phyloP scores from a whole-genome alignment of 192 early-diverging fungal genomes.

The Coemansia sp. region DNA sequence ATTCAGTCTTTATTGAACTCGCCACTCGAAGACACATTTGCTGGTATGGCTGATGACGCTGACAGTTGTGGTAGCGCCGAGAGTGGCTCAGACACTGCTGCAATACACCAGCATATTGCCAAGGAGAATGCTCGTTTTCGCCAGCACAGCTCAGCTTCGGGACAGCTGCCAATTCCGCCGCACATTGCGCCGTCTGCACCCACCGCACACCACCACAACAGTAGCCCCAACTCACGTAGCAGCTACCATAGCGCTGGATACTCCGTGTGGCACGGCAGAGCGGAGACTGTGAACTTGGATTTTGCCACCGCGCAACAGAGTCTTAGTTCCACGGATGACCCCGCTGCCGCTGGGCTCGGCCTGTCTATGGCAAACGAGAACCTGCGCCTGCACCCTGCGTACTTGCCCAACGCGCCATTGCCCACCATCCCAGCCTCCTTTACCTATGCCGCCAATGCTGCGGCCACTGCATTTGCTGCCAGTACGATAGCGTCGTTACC shows the following conservation, averaged over 20 bases:
- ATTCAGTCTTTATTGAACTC: constrained; percentile 53
- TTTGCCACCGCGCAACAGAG: constrained; percentile 54
- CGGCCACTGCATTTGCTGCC: constrained; percentile 13
- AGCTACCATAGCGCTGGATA: constrained; percentile 56
- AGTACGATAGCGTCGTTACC: constrained; percentile 1
- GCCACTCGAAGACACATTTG: constrained; percentile 15
- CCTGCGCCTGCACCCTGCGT: constrained; percentile 7
- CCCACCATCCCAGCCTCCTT: constrained; percentile 29
- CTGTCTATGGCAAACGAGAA: not conserved
- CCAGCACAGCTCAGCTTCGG: constrained; percentile 33
- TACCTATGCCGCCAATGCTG: not conserved
- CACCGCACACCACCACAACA: constrained; percentile 24
- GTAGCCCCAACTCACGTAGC: constrained; percentile 46
- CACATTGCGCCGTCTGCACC: constrained; percentile 5
- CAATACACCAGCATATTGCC: constrained; percentile 45
- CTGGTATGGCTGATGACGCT: not conserved
- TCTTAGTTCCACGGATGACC: constrained; percentile 45
- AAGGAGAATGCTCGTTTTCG: constrained; percentile 53
- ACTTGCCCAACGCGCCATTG: constrained; percentile 22
- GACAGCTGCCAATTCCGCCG: constrained; percentile 18
- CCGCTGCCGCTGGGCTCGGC: constrained; percentile 12
- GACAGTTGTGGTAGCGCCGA: constrained; percentile 8
- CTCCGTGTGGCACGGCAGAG: constrained; percentile 45
- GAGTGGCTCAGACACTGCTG: constrained; percentile 16
- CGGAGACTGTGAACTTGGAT: constrained; percentile 46